Conservation (phyloP, 768 basidiomycete species). For the Tremella yokohamensis region DNA sequence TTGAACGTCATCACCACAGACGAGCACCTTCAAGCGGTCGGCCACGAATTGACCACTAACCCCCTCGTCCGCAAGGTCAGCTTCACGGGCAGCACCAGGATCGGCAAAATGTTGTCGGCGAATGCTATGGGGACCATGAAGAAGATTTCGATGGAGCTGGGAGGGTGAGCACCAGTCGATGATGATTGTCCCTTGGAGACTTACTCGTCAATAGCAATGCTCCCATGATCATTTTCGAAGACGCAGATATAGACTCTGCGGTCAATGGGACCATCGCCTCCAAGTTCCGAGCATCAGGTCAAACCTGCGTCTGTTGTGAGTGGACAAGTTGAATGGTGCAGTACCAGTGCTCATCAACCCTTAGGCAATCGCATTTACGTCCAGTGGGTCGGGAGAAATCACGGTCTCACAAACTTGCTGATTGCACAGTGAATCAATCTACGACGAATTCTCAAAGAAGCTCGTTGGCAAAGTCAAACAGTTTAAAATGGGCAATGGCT, state of each 20-base stretch:
- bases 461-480: conserved; percentile 62
- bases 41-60: conserved; percentile 92
- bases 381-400: neutral
- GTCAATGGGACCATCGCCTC: conserved; percentile 63
- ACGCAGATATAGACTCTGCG: conserved; percentile 87
- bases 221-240: conserved; percentile 92
- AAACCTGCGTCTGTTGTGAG: conserved; percentile 51
- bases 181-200: too few species aligned
- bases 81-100: conserved; percentile 64
- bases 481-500: conserved; percentile 77
- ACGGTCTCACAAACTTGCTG: neutral
- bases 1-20: conserved; percentile 90
- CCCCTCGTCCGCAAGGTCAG: conserved; percentile 78
- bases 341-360: neutral
- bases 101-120: conserved; percentile 53
- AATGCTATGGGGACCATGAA: conserved; percentile 51
- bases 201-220: conserved; percentile 70
- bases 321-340: neutral
- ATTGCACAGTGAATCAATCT: conserved; percentile 60
- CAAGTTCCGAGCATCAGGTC: conserved; percentile 51
- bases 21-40: conserved; percentile 76
- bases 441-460: conserved; percentile 85
- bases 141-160: conserved; percentile 50
- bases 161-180: conserved; percentile 24
- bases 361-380: conserved; percentile 15